A percentile compares a stretch with the other conserved stretches of the same genome.
Evolutionary conservation across 2,329 filamentous ascomycete species (phyloP).

Genomic region (Zasmidium citrigriseum): DNA sequence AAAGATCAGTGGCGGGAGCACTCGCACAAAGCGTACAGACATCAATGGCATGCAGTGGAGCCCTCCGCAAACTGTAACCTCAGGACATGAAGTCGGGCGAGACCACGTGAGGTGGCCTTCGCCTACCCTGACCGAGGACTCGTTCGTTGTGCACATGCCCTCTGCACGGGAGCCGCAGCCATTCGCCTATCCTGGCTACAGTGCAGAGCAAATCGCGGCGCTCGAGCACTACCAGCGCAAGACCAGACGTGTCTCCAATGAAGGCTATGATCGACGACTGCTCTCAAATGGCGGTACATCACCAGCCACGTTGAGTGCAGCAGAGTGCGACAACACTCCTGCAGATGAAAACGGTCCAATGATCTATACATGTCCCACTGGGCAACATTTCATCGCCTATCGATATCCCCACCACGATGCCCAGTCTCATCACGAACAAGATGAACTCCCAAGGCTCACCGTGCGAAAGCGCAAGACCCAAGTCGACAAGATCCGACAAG

Average conservation of each 20-base stretch:
- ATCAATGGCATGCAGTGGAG: not conserved
- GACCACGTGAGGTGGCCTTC: not conserved
- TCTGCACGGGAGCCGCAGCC: conserved; percentile 37
- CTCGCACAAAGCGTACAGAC: conserved; percentile 1
- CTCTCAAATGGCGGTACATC: not conserved
- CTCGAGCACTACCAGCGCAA: conserved; percentile 34
- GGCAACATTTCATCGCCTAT: conserved; percentile 2
- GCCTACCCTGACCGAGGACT: conserved; percentile 20
- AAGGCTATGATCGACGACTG: conserved; percentile 28
- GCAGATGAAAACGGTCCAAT: not conserved
- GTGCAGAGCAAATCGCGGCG: conserved; percentile 32
- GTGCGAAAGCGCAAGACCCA: conserved; percentile 17
- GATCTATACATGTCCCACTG: not conserved
- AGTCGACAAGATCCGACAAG: conserved; percentile 11
- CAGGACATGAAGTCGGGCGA: conserved; percentile 3
- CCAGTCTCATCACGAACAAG: conserved; percentile 7
- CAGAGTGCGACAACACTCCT: not conserved
- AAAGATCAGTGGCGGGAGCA: conserved; percentile 24
- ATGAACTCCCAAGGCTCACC: conserved; percentile 10
- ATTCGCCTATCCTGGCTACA: conserved; percentile 32
- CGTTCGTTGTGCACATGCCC: conserved; percentile 37
- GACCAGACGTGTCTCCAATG: conserved; percentile 27
- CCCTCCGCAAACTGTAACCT: not conserved
- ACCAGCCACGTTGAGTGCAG: not conserved
- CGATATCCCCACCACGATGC: conserved; percentile 3